Evolutionary conservation across 306 rosid genomes (phyloP).

Genomic region (Comarum palustre): DNA sequence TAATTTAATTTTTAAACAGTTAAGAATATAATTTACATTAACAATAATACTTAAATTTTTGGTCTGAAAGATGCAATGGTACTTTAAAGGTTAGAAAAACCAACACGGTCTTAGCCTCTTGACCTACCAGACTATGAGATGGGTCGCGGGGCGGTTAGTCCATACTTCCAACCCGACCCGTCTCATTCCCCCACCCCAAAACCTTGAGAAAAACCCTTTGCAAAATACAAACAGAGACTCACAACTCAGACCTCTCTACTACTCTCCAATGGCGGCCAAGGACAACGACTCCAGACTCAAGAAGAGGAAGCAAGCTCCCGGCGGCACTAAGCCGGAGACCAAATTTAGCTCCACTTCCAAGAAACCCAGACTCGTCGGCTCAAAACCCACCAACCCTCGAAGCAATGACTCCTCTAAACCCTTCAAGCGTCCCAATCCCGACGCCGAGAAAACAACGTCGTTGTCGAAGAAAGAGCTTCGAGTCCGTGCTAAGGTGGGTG

Average conservation of each 20-base stretch:
- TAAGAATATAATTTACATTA: too few relatives aligned
- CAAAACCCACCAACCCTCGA: slow-evolving; percentile 28
- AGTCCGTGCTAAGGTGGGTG: slow-evolving; percentile 59
- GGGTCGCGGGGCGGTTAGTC: not conserved
- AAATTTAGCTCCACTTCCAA: slow-evolving; percentile 36
- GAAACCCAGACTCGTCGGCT: slow-evolving; percentile 38
- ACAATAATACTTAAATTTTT: too few relatives aligned
- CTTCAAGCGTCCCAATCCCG: slow-evolving; percentile 24
- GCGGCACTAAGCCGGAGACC: slow-evolving; percentile 30
- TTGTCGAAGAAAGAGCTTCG: slow-evolving; percentile 67
- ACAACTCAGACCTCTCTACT: slow-evolving; percentile 3
- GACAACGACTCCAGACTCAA: slow-evolving; percentile 30
- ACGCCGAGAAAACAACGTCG: slow-evolving; percentile 36
- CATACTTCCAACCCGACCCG: slow-evolving; percentile 12
- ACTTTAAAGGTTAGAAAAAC: too few relatives aligned
- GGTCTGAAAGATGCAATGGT: too few relatives aligned
- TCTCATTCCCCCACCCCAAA: slow-evolving; percentile 7
- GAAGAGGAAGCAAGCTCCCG: slow-evolving; percentile 61
- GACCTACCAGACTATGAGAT: not conserved
- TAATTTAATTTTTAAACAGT: too few relatives aligned
- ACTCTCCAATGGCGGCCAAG: slow-evolving; percentile 66
- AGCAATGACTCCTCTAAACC: slow-evolving; percentile 32
- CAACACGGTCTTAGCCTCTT: too few relatives aligned
- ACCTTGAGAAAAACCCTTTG: slow-evolving; percentile 33
- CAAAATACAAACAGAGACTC: not conserved